Percentiles rank a stretch among this genome's conserved stretches.
Conservation (phyloP, 2,329 filamentous ascomycete genomes). For the Colletotrichum neosansevieriae region DNA sequence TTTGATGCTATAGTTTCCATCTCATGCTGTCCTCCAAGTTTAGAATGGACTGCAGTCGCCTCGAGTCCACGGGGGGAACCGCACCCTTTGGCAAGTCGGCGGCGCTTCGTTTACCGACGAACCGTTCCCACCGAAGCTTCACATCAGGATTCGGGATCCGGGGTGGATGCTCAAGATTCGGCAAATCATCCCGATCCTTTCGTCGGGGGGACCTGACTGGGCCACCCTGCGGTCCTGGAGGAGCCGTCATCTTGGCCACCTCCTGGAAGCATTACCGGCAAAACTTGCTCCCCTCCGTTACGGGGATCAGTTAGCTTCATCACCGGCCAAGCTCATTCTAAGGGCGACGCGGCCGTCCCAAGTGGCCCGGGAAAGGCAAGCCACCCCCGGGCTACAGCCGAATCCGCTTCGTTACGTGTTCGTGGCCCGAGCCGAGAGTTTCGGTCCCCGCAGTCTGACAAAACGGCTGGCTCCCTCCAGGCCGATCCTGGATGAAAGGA, state of each 20-base stretch:
- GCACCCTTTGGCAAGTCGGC: slow-evolving; percentile 4
- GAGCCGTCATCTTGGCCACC: not conserved
- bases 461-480: not conserved
- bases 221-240: not conserved
- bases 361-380: not conserved
- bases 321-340: not conserved
- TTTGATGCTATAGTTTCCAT: slow-evolving; percentile 6
- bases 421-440: slow-evolving; percentile 31
- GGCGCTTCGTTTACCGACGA: not conserved
- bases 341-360: slow-evolving; percentile 12
- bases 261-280: not conserved
- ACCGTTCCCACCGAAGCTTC: not conserved
- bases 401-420: not conserved
- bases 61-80: not conserved
- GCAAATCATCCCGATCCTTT: slow-evolving; percentile 1
- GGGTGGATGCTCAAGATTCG: slow-evolving; percentile 4
- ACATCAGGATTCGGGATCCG: not conserved
- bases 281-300: not conserved
- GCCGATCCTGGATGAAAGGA: not conserved
- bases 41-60: not conserved
- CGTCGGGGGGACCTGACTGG: slow-evolving; percentile 5
- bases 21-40: slow-evolving; percentile 3
- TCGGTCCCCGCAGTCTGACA: not conserved
- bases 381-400: slow-evolving; percentile 10
- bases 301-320: slow-evolving; percentile 6